These are phyloP conservation scores for Podila minutissima DNA, from an alignment of 192 early-diverging fungal species.

Conservation along the genomic window DNA sequence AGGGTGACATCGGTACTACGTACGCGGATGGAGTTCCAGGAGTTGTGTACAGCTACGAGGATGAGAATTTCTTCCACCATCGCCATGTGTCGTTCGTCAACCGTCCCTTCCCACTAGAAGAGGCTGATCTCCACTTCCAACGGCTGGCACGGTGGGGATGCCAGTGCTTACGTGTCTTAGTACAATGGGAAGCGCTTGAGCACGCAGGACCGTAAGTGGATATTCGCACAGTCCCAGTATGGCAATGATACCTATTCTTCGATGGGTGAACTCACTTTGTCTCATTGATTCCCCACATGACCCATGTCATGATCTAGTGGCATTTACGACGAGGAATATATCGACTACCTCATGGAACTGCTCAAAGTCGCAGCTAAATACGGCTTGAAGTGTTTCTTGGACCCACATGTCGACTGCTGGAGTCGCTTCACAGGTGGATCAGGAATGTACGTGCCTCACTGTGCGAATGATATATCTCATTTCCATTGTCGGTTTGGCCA, in stretches of 20 bases:
- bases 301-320: slow-evolving; percentile 37
- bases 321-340: slow-evolving; percentile 63
- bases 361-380: slow-evolving; percentile 55
- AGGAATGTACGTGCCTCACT: slow-evolving; percentile 29
- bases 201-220: slow-evolving; percentile 63
- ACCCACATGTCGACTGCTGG: slow-evolving; percentile 67
- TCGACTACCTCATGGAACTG: slow-evolving; percentile 61
- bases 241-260: too few relatives aligned
- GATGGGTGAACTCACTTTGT: neutral
- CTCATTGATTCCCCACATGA: neutral
- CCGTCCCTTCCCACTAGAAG: slow-evolving; percentile 72
- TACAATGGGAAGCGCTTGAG: slow-evolving; percentile 82
- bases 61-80: slow-evolving; percentile 60
- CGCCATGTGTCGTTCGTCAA: slow-evolving; percentile 75
- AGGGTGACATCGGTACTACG: neutral
- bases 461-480: too few relatives aligned
- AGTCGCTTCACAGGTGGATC: slow-evolving; percentile 50
- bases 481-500: too few relatives aligned
- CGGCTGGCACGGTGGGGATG: slow-evolving; percentile 75
- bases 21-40: slow-evolving; percentile 21
- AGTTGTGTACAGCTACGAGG: slow-evolving; percentile 45
- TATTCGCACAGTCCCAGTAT: neutral
- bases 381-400: slow-evolving; percentile 60
- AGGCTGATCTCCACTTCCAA: slow-evolving; percentile 76
- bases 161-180: slow-evolving; percentile 73